Percentiles rank a stretch among this genome's conserved stretches.
phyloP scores from a whole-genome alignment of 2,329 filamentous ascomycete genomes.

The Furcasterigmium furcatum region DNA sequence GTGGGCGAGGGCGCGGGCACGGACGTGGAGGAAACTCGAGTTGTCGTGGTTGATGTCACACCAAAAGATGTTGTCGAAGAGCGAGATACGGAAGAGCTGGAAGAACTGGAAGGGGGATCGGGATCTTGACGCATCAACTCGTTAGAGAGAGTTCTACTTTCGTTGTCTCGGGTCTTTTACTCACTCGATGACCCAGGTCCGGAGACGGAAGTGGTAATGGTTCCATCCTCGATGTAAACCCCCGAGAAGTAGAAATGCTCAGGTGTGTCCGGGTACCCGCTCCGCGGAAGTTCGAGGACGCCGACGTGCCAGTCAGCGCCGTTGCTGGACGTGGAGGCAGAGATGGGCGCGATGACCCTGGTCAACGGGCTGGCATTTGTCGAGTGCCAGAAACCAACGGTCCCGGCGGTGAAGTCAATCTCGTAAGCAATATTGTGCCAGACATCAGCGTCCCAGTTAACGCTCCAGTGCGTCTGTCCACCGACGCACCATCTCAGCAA shows the following conservation, averaged over 20 bases:
- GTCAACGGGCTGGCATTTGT: constrained; percentile 55
- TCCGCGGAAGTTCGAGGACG: constrained; percentile 61
- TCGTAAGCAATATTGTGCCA: constrained; percentile 78
- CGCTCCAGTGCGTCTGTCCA: constrained; percentile 60
- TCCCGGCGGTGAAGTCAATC: constrained; percentile 62
- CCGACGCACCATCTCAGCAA: constrained; percentile 64
- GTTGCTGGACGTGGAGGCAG: constrained; percentile 59
- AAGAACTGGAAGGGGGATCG: too few relatives aligned
- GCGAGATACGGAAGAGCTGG: too few relatives aligned
- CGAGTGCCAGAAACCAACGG: constrained; percentile 69
- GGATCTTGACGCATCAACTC: too few relatives aligned
- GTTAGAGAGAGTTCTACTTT: too few relatives aligned
- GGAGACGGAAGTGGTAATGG: constrained; percentile 25
- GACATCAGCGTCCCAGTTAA: constrained; percentile 56
- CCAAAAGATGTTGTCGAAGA: too few relatives aligned
- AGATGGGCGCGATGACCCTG: constrained; percentile 57
- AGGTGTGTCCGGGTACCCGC: constrained; percentile 45
- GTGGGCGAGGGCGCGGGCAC: too few relatives aligned
- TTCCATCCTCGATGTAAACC: constrained; percentile 60
- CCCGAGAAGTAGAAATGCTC: constrained; percentile 74
- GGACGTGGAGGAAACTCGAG: too few relatives aligned
- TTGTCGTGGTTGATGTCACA: too few relatives aligned
- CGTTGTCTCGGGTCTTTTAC: too few relatives aligned
- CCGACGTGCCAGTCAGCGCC: constrained; percentile 73
- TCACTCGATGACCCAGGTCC: constrained; percentile 1